Evolutionary conservation across 2,329 filamentous ascomycete species (phyloP), one percentile per base, ranked within the genome.

Genomic region (Seiridium cupressi): DNA sequence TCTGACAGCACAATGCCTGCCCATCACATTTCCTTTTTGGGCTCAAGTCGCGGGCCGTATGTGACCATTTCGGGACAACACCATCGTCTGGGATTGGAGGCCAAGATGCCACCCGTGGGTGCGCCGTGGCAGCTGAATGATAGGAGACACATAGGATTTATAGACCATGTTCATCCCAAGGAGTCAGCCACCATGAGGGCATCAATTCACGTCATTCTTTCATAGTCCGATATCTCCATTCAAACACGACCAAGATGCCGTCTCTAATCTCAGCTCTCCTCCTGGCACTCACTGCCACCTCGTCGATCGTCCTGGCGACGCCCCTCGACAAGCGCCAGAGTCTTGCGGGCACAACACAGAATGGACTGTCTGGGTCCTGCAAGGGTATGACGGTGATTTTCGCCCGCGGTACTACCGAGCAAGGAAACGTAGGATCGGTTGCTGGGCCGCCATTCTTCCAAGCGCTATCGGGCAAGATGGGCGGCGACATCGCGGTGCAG

Each of bases 351-450:
- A 38, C 42, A 3, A 51, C 57, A 1, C 60, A 61, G 42, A 61
- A 61, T 31, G 60, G 57, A 38, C 44, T 60, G 31, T 34, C 26
- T n/a, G 51, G 44, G 8, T 26, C 47, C 6, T 82, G 79, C 70
- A 78, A 77, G 40, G 67, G 73, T 38, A 75, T 82, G 62, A 85
- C 81, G 6, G 70, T 86, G 56, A 79, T 86, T 65, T 86, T 82
- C 64, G 83, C 83, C n/a, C 78, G 83, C 18, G 83, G 84, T 7
- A 84, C 83, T 3, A 79, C 76, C 5, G 81, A 85, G 69, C 42
- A 63, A 1, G 82, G 81, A 46, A 85, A 83, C 64, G 79, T 86
- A 55, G 84, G 84, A 31, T 67, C 66, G 32, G 62, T 79, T 5
- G 74, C 78, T 2, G 83, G 83, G 1, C 82, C 82, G 2, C 77